Base-by-base conservation (phyloP, 352 stramenopile species). In the Phytophthora ohioensis region DNA sequence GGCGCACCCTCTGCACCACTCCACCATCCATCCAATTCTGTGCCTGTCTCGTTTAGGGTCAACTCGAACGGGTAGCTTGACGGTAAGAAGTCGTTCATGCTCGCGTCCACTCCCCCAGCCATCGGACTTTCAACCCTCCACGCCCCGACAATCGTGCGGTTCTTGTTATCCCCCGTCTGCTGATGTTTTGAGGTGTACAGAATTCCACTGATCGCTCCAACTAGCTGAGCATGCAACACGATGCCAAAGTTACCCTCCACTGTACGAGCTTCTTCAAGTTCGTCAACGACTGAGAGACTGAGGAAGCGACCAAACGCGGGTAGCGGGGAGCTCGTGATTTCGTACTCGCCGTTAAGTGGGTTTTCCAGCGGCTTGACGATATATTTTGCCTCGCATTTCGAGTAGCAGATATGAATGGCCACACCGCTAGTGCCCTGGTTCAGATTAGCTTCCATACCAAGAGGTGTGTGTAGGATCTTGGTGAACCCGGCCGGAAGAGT, bases 401-500 rank as follows among this genome's bases (percentile, higher is more conserved):
- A 76, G 51, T 87, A 87, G 41, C 84, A 92, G 21, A 97, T 56
- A 54, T 94, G 79, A 59, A 97, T 95, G 32, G 85, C 74, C 10
- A 93, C 84, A 34, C 88, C 85, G 4, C 31, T 79, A 3, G 88
- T 94, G 11, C 88, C 88, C 64, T 94, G 85, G 46, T 95, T 94
- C 58, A 97, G 39, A 64, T 95, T 96, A 6, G 90, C 90, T 34
- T 95, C 87, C 88, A 97, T 95, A 7, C 90, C 90, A 0, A 97
- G 73, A 43, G 90, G 90, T 2, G 90, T 97, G 46, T 97, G 87
- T 57, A 91, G 81, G 38, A 97, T 86, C 58, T 97, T 97, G 9
- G 80, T 92, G 61, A 93, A 97, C 9, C 87, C 86, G 1, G 53
- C 57, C 1, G 90, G 87, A 15, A 95, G 57, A 7, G 82, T 67